These are phyloP conservation scores for Jatropha multifida DNA, from an alignment of 441 rosid species.

Conservation along the genomic window DNA sequence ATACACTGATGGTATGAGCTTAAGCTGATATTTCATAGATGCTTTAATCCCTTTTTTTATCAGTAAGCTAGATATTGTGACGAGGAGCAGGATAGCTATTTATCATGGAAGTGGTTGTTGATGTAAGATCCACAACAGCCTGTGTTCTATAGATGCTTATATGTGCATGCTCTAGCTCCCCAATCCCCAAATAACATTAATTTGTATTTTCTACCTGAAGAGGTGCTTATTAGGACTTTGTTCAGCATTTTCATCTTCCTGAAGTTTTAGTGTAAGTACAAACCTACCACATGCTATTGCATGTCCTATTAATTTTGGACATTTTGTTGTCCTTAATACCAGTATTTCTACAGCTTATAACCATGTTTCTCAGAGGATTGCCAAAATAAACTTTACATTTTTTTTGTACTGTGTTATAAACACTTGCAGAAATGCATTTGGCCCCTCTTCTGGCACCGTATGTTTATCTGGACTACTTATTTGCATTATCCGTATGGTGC, in stretches of 20 bases:
- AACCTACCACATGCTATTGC: background rate
- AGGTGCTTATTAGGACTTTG: background rate
- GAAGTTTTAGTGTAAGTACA: background rate
- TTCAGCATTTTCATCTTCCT: constrained; percentile 1
- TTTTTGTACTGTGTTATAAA: constrained; percentile 7
- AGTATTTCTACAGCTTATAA: background rate
- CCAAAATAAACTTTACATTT: background rate
- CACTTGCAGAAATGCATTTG: constrained; percentile 72
- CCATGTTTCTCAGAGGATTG: background rate
- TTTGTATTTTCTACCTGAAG: background rate
- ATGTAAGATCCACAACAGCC: background rate
- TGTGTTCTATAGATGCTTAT: background rate
- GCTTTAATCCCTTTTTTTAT: background rate
- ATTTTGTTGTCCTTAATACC: background rate
- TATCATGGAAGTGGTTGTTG: background rate
- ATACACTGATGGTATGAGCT: background rate
- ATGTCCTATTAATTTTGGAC: background rate
- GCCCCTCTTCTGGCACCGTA: constrained; percentile 80
- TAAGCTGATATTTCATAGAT: background rate
- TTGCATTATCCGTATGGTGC: constrained; percentile 62
- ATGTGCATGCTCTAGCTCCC: background rate
- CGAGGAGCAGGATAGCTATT: background rate
- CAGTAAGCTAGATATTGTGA: background rate
- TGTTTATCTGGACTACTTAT: constrained; percentile 82
- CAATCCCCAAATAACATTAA: background rate